Base-by-base conservation (phyloP, 441 rosid genomes). In the Dalechampia spathulata region DNA sequence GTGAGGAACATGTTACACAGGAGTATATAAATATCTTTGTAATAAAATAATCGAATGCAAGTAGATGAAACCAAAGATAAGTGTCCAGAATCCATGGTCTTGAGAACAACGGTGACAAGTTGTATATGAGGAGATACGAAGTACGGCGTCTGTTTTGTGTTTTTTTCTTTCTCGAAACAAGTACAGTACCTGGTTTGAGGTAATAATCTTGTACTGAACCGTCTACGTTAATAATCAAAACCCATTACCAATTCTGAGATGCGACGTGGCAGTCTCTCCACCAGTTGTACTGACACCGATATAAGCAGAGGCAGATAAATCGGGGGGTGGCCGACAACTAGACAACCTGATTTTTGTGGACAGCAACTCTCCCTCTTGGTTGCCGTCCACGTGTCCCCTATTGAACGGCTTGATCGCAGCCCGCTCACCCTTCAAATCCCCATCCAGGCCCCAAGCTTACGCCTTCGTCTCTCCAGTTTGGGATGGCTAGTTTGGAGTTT, bases 261-360 rank as follows among this genome's bases (percentile, higher is more conserved):
- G 65, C 27, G 7, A 73, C 79, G 76, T 78, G 83, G 79, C 75
- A 10, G 7, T 12, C 2, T 27, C 17, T 50, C 17, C 3, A 59
- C 75, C 81, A 60, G 39, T 74, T 63, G 62, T 41, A 40, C 60
- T 49, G 55, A 53, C 66, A 66, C 66, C 55, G 59, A 42, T 59
- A 30, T 43, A 13, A 64, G 61, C 49, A 60, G 22, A 22, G 76
- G 76, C 80, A 64, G 87, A 80, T 73, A 72, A 76, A 65, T 58
- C 64, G 41, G 61, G 71, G 74, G 71, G 81, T 82, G 92, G 89
- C 90, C 92, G 92, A 87, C 96, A 84, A 75, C 64, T 62, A 66
- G 80, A 82, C 83, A 75, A 41, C 64, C 70, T 61, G 70, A 76
- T 30, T 67, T 71, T 69, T 80, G 74, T 72, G 89, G 79, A 71